A percentile compares a stretch with the other conserved stretches of the same genome.
Conservation (phyloP, 352 stramenopile species). For the Pythium folliculosum region DNA sequence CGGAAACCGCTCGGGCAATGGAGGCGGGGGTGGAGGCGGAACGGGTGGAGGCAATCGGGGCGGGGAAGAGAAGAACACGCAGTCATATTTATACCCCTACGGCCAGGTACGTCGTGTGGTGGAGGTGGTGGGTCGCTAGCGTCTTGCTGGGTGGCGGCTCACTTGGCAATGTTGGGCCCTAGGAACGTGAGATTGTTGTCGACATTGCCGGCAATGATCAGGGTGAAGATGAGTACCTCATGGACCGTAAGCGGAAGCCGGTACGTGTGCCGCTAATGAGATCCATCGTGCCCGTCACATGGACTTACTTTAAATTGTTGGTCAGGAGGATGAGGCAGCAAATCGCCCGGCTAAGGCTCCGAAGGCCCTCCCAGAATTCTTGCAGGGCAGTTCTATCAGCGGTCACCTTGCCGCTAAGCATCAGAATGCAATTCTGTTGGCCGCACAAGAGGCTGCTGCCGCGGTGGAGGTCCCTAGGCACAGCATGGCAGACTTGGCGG, state of each 20-base stretch:
- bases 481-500: conserved; percentile 51
- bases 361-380: conserved; percentile 73
- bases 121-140: background rate
- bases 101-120: conserved; percentile 42
- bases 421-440: conserved; percentile 25
- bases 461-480: conserved; percentile 38
- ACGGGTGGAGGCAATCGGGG: conserved; percentile 36
- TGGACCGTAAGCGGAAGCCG: conserved; percentile 67
- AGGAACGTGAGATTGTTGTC: conserved; percentile 86
- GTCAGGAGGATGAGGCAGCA: conserved; percentile 53
- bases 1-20: conserved; percentile 32
- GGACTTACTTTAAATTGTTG: background rate
- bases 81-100: conserved; percentile 86
- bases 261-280: conserved; percentile 23
- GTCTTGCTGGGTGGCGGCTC: background rate
- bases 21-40: conserved; percentile 31
- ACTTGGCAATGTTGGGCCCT: background rate
- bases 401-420: conserved; percentile 86
- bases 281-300: background rate
- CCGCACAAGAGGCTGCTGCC: conserved; percentile 40
- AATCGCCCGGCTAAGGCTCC: conserved; percentile 60
- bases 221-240: conserved; percentile 79
- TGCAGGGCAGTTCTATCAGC: conserved; percentile 86
- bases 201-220: conserved; percentile 81
- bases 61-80: conserved; percentile 62